Conservation (phyloP, 163 green algal genomes). For the Scenedesmus sp. region DNA sequence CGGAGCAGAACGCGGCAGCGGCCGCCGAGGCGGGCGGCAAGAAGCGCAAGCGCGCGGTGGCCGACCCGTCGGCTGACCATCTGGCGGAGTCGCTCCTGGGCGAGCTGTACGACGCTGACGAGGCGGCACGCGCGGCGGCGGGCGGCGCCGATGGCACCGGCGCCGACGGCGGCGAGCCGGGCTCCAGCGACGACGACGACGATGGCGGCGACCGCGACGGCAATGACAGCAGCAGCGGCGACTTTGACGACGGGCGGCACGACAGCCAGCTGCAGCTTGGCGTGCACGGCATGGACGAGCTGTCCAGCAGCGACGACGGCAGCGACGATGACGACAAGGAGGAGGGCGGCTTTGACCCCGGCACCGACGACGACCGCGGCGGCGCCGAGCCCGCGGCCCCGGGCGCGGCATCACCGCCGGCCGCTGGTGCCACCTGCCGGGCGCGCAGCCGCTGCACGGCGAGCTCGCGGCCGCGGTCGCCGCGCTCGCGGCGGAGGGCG, state of each 20-base stretch:
- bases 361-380: neutral
- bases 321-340: neutral
- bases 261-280: conserved; percentile 31
- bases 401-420: neutral
- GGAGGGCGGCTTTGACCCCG: neutral
- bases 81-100: no score
- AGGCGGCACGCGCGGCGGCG: conserved; percentile 5
- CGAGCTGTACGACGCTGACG: conserved; percentile 14
- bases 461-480: neutral
- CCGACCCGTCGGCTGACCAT: no score
- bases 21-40: no score
- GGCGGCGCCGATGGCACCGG: neutral
- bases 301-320: no score
- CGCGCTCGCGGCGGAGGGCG: neutral
- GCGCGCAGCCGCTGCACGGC: neutral
- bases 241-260: conserved; percentile 10
- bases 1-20: no score
- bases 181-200: neutral
- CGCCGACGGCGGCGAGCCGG: neutral
- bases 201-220: neutral
- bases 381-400: neutral
- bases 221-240: neutral
- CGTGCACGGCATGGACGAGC: neutral
- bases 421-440: neutral
- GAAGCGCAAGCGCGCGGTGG: no score